These are phyloP conservation scores for Beauveria australis DNA, from an alignment of 2,329 filamentous ascomycete genomes.

Conservation along the genomic window DNA sequence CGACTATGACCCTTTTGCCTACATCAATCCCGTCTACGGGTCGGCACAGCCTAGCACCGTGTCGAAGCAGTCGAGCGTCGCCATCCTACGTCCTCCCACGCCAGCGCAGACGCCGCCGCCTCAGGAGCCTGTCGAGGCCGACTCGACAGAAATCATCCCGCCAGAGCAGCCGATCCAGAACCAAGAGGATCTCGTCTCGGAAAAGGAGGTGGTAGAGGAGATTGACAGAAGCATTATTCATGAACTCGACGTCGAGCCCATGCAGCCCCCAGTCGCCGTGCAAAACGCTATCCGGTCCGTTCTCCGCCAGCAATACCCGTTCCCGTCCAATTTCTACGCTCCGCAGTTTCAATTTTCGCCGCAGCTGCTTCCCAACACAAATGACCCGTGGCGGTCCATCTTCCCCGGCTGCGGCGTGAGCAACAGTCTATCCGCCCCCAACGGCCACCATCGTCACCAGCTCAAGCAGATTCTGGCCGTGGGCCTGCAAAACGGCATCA, in stretches of 20 bases:
- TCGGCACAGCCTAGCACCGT: constrained; percentile 16
- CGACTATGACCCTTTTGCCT: constrained; percentile 42
- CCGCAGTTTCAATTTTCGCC: constrained; percentile 40
- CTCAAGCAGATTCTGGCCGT: constrained; percentile 54
- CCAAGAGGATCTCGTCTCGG: not conserved
- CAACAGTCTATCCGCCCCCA: constrained; percentile 22
- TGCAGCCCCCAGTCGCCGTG: constrained; percentile 41
- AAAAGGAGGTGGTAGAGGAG: constrained; percentile 14
- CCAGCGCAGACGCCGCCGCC: constrained; percentile 36
- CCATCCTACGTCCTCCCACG: constrained; percentile 30
- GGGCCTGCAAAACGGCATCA: constrained; percentile 47
- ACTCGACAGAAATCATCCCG: not conserved
- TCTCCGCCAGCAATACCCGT: constrained; percentile 41
- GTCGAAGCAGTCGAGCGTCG: constrained; percentile 16
- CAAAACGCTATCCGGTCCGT: constrained; percentile 51
- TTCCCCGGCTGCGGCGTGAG: constrained; percentile 30
- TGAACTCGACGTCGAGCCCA: constrained; percentile 32
- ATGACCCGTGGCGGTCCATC: constrained; percentile 45
- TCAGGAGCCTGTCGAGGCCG: constrained; percentile 5
- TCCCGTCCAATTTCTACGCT: constrained; percentile 35
- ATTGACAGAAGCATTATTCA: constrained; percentile 37
- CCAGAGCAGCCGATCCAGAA: not conserved
- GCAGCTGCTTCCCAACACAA: constrained; percentile 30
- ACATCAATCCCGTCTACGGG: constrained; percentile 19
- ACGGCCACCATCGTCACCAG: constrained; percentile 25